phyloP scores from a whole-genome alignment of 805 yeast species.

The Scheffersomyces stipitis region DNA sequence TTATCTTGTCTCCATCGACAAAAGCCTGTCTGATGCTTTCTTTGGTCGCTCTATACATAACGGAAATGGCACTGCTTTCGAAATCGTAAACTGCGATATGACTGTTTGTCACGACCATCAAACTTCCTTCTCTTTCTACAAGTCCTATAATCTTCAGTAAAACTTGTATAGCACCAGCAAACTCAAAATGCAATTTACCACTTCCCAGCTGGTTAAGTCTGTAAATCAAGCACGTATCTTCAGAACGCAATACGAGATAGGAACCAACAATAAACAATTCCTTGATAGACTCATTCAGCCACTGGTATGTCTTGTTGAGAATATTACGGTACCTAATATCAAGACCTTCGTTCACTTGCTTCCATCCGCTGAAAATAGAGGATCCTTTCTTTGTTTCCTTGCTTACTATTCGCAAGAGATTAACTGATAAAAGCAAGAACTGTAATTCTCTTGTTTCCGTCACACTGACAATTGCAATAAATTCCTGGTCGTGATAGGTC shows the following conservation, averaged over 20 bases:
- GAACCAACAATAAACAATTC: background rate
- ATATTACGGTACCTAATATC: background rate
- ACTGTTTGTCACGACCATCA: conserved; percentile 2
- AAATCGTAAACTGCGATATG: conserved; percentile 6
- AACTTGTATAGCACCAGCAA: background rate
- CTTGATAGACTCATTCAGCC: background rate
- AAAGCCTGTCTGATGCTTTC: conserved; percentile 1
- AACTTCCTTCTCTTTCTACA: background rate
- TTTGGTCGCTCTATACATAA: conserved; percentile 1
- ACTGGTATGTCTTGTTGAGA: background rate
- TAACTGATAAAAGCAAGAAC: conserved; percentile 11
- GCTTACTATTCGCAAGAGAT: conserved; percentile 10
- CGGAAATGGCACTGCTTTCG: conserved; percentile 1
- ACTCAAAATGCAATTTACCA: background rate
- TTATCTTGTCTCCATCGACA: conserved; percentile 1
- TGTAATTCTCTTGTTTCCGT: conserved; percentile 1
- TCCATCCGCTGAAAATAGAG: background rate
- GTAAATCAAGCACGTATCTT: background rate
- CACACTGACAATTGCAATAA: conserved; percentile 8
- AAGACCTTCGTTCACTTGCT: background rate
- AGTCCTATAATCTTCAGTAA: background rate
- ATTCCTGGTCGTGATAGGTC: conserved; percentile 5
- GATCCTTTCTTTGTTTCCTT: conserved; percentile 4
- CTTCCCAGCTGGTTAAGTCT: background rate
- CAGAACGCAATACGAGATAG: background rate